These are phyloP conservation scores for Fusarium stilboides DNA, from an alignment of 2,329 filamentous ascomycete genomes.

Conservation along the genomic window DNA sequence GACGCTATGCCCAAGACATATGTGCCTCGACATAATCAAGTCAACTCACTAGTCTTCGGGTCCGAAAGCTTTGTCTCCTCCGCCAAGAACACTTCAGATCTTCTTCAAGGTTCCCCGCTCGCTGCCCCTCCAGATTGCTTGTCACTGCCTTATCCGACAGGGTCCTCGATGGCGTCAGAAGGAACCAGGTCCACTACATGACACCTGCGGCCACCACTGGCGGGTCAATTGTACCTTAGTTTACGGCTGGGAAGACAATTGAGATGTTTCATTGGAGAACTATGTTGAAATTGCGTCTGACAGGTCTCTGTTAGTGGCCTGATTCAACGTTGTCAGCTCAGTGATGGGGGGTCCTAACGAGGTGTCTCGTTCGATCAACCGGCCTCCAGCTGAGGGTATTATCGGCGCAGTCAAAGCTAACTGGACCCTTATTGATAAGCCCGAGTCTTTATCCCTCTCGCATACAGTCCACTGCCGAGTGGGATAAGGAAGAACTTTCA, in stretches of 20 bases:
- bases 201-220: constrained; percentile 38
- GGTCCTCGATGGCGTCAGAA: constrained; percentile 44
- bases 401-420: not conserved
- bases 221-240: constrained; percentile 18
- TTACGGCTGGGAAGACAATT: too few species aligned
- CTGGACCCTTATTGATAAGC: not conserved
- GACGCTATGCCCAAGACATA: constrained; percentile 3
- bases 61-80: not conserved
- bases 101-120: constrained; percentile 19
- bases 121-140: constrained; percentile 23
- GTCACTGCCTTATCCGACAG: constrained; percentile 13
- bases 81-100: not conserved
- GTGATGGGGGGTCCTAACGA: not conserved
- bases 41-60: not conserved
- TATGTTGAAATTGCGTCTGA: constrained; percentile 20
- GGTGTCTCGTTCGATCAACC: constrained; percentile 4
- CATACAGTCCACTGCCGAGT: constrained; percentile 8
- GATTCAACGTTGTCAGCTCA: constrained; percentile 1
- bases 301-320: constrained; percentile 1
- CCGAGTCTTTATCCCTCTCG: not conserved
- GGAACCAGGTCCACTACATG: constrained; percentile 26
- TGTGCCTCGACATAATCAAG: not conserved
- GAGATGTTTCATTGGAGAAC: constrained; percentile 5
- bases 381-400: not conserved
- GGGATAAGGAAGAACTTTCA: constrained; percentile 2